Conservation (phyloP, 2,329 filamentous ascomycete species). For the Diaporthe longicolla region DNA sequence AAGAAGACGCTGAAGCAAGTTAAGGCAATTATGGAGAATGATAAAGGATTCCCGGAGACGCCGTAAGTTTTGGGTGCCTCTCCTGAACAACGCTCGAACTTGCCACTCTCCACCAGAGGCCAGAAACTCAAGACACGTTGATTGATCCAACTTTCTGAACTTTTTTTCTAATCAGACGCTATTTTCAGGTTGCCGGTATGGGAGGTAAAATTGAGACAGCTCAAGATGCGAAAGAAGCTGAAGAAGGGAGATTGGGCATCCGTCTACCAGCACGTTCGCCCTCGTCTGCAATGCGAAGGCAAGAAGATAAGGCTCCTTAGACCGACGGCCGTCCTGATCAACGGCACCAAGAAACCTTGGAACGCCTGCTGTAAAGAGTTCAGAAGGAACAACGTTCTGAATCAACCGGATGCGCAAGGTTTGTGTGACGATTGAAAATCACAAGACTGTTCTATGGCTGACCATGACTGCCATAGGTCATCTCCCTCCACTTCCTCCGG, state of each 20-base stretch:
- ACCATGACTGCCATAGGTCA: not conserved
- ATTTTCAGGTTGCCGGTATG: not conserved
- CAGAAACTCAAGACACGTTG: not conserved
- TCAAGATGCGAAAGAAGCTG: constrained; percentile 10
- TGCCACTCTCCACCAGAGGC: not conserved
- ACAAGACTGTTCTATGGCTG: not conserved
- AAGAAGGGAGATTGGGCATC: not conserved
- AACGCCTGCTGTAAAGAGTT: not conserved
- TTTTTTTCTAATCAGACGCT: not conserved
- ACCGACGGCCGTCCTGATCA: not conserved
- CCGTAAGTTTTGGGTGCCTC: not conserved
- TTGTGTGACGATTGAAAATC: not conserved
- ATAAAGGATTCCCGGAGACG: not conserved
- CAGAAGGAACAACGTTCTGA: not conserved
- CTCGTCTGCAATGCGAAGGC: not conserved
- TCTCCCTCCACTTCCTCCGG: constrained; percentile 8
- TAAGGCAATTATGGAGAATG: constrained; percentile 20
- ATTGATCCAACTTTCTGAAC: not conserved
- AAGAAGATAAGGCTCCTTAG: not conserved
- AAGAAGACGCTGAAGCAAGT: constrained; percentile 26
- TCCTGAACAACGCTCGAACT: not conserved
- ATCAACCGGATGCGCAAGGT: not conserved
- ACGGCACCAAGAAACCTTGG: constrained; percentile 5
- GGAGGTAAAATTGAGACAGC: constrained; percentile 4
- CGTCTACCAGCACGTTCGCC: not conserved